Conservation (phyloP, 805 yeast species). For the Saturnispora silvae region DNA sequence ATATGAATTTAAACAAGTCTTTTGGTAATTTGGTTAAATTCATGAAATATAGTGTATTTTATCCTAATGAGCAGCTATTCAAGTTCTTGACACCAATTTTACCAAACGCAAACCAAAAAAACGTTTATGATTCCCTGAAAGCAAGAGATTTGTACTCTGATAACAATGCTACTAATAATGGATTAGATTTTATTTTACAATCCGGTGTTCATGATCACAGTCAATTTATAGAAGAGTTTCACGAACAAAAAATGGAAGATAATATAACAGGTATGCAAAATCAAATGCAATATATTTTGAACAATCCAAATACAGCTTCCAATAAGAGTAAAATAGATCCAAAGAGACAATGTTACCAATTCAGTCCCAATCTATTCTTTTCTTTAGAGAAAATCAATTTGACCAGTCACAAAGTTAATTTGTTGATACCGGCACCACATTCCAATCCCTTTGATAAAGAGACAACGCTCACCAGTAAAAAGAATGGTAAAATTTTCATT, state of each 20-base stretch:
- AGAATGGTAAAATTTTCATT: neutral
- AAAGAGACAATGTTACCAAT: constrained; percentile 11
- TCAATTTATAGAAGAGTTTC: no score
- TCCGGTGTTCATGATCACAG: neutral
- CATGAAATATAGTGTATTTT: constrained; percentile 22
- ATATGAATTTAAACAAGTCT: constrained; percentile 11
- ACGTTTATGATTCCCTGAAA: constrained; percentile 12
- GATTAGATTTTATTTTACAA: neutral
- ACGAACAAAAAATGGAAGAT: no score
- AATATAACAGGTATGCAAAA: no score
- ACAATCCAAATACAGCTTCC: no score
- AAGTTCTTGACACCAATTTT: constrained; percentile 13
- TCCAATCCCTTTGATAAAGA: constrained; percentile 7
- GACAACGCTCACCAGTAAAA: neutral
- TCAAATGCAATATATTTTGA: no score
- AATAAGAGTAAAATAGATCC: neutral
- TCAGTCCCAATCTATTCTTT: constrained; percentile 17
- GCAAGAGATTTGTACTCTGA: constrained; percentile 3
- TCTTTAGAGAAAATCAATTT: constrained; percentile 15
- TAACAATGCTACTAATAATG: neutral
- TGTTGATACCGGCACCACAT: constrained; percentile 20
- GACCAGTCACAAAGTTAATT: constrained; percentile 14
- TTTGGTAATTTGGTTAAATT: constrained; percentile 18
- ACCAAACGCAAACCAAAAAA: constrained; percentile 5
- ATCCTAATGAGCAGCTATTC: constrained; percentile 23